Conservation (phyloP, 1,284 basidiomycete species). For the Ceratorhiza oryzae-sativae region DNA sequence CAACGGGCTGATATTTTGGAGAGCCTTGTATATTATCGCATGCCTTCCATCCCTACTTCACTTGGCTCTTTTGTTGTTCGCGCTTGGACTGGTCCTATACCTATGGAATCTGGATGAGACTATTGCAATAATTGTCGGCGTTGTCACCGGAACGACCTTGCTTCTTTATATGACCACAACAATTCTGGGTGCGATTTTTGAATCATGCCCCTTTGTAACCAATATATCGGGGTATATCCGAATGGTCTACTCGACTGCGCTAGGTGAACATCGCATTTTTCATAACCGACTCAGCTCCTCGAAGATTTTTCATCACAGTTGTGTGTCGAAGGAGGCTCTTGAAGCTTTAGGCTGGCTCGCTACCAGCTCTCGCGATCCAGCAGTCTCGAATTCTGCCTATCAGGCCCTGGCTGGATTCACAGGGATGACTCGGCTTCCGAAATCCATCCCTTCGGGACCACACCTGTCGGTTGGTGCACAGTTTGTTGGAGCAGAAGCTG, state of each 20-base stretch:
- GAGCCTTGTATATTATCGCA: conserved; percentile 8
- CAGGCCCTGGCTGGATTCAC: conserved; percentile 8
- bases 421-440: neutral
- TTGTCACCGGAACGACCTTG: neutral
- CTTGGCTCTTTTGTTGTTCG: conserved; percentile 25
- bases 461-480: neutral
- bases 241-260: neutral
- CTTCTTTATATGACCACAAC: neutral
- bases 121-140: neutral
- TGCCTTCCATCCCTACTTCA: conserved; percentile 22
- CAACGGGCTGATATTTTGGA: conserved; percentile 12
- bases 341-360: conserved; percentile 21
- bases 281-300: neutral
- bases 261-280: neutral
- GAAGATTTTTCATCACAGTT: neutral
- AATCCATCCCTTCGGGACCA: neutral
- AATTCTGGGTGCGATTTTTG: neutral
- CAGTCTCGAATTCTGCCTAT: conserved; percentile 12
- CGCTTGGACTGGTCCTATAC: conserved; percentile 9
- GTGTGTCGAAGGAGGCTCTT: neutral
- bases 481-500: no score
- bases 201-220: neutral
- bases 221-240: conserved; percentile 2
- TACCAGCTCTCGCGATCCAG: neutral
- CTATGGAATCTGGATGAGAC: conserved; percentile 18